Evolutionary conservation across 2,329 filamentous ascomycete genomes (phyloP).

Genomic region (Fusarium agapanthi): DNA sequence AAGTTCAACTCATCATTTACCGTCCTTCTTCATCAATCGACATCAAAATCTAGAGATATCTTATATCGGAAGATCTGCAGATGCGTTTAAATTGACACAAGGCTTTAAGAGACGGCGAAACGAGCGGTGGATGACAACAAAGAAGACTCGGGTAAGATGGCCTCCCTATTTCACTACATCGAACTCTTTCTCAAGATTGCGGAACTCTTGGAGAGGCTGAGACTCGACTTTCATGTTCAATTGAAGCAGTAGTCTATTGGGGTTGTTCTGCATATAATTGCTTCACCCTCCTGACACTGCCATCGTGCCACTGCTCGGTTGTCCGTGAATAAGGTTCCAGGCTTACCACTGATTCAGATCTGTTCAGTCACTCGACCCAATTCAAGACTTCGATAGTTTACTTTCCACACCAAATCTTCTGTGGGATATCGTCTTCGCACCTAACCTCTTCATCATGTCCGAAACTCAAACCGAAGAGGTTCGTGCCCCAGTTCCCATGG

Average conservation of each 20-base stretch:
- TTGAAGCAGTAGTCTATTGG: not conserved
- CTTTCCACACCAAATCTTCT: not conserved
- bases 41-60: not conserved
- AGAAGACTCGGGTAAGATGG: constrained; percentile 18
- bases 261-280: not conserved
- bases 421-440: not conserved
- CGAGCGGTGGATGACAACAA: constrained; percentile 26
- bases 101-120: not conserved
- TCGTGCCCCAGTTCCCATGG: not conserved
- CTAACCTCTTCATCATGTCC: constrained; percentile 19
- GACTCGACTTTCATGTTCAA: not conserved
- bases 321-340: constrained; percentile 16
- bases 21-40: not conserved
- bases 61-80: not conserved
- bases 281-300: not conserved
- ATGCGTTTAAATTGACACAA: not conserved
- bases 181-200: not conserved
- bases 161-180: not conserved
- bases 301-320: not conserved
- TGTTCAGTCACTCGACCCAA: not conserved
- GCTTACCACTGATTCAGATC: constrained; percentile 13
- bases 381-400: not conserved
- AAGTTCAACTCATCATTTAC: constrained; percentile 24
- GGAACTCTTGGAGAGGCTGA: too few species aligned
- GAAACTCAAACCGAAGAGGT: constrained; percentile 24